phyloP scores from a whole-genome alignment of 192 early-diverging fungal species.

The Phycomyces nitens region DNA sequence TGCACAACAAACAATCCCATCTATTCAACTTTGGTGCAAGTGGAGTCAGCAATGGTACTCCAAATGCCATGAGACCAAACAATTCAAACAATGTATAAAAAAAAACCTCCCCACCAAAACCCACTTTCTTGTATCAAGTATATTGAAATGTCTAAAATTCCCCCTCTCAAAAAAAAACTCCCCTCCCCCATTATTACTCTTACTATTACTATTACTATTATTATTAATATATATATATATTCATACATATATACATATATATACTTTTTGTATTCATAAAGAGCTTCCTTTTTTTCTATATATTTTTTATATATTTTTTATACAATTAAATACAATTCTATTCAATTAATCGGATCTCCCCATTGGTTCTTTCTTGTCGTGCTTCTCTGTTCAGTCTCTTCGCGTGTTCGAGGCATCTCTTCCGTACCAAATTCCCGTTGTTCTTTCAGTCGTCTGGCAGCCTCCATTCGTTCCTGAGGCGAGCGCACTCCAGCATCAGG shows the following conservation, averaged over 20 bases:
- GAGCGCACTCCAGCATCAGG: slow-evolving; percentile 4
- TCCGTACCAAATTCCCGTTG: slow-evolving; percentile 7
- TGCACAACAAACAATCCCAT: slow-evolving; percentile 5
- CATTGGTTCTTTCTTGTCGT: slow-evolving; percentile 22
- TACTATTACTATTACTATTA: no score
- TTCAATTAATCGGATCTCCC: slow-evolving; percentile 14
- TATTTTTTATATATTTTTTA: no score
- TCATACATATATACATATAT: no score
- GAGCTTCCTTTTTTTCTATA: no score
- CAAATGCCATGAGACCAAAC: background rate
- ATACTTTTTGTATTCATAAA: no score
- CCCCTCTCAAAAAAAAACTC: no score
- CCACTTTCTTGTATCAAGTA: no score
- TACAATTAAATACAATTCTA: no score
- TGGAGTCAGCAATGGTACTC: background rate
- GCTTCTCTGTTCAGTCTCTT: slow-evolving; percentile 20
- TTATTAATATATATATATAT: no score
- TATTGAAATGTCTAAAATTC: no score
- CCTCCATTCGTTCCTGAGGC: background rate
- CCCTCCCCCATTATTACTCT: no score
- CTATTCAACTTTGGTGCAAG: background rate
- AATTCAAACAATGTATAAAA: background rate
- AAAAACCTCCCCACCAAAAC: background rate
- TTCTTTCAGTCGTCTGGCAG: slow-evolving; percentile 9
- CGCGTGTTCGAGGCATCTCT: slow-evolving; percentile 32